These are phyloP conservation scores for Suhomyces sp. DNA, from an alignment of 805 yeast genomes.

Conservation along the genomic window DNA sequence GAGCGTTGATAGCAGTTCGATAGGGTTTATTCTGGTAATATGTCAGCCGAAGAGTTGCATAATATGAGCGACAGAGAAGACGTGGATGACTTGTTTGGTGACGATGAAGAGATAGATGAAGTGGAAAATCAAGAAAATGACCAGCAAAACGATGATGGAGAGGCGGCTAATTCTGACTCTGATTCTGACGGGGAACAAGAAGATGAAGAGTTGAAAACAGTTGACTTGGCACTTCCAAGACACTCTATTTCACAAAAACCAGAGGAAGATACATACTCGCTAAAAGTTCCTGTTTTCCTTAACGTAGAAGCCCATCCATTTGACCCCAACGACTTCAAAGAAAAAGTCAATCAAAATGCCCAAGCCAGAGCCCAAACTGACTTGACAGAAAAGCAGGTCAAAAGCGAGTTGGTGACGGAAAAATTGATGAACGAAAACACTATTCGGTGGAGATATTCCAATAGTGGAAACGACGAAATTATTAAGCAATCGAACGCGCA, in stretches of 20 bases:
- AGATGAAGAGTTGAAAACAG: slow-evolving; percentile 33
- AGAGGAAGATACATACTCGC: slow-evolving; percentile 40
- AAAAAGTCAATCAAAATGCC: slow-evolving; percentile 40
- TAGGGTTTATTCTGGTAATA: background rate
- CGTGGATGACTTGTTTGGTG: slow-evolving; percentile 38
- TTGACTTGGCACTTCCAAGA: slow-evolving; percentile 43
- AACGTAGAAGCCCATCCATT: slow-evolving; percentile 84
- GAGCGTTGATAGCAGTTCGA: background rate
- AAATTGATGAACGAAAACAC: slow-evolving; percentile 77
- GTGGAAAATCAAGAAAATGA: slow-evolving; percentile 11
- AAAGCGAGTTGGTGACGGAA: slow-evolving; percentile 51
- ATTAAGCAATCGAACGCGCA: slow-evolving; percentile 86
- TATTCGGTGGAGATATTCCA: slow-evolving; percentile 89
- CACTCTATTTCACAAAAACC: slow-evolving; percentile 42
- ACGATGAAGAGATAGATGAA: slow-evolving; percentile 17
- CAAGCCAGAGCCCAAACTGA: slow-evolving; percentile 24
- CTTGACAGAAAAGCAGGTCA: slow-evolving; percentile 43
- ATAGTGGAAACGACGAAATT: slow-evolving; percentile 66
- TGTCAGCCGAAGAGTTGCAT: slow-evolving; percentile 14
- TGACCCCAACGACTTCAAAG: slow-evolving; percentile 67
- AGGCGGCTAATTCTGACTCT: slow-evolving; percentile 25
- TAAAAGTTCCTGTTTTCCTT: slow-evolving; percentile 79
- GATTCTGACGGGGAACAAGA: slow-evolving; percentile 35
- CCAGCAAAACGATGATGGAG: slow-evolving; percentile 13
- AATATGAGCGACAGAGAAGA: slow-evolving; percentile 13